phyloP scores from a whole-genome alignment of 257 asterid species.

The Petunia secreta region DNA sequence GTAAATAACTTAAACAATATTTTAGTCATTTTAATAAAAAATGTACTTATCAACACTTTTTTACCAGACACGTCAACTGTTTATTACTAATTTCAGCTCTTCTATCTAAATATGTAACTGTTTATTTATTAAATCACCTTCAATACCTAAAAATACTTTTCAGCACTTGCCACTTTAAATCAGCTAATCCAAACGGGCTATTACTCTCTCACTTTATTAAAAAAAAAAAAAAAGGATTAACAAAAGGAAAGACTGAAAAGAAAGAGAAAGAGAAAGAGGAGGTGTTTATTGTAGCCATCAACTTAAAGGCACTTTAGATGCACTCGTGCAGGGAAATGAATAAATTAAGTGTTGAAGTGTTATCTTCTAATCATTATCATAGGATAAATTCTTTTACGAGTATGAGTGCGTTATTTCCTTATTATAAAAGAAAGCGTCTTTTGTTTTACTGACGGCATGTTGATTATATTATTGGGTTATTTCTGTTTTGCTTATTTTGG shows the following conservation, averaged over 20 bases:
- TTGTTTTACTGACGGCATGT: constrained; percentile 24
- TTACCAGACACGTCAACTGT: no score
- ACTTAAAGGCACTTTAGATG: constrained; percentile 40
- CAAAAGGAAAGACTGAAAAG: no score
- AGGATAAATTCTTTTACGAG: constrained; percentile 43
- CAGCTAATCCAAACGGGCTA: no score
- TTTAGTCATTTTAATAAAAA: no score
- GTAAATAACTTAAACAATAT: no score
- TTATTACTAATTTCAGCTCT: no score
- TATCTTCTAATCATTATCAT: constrained; percentile 48
- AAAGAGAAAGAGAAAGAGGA: not conserved
- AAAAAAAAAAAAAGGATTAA: not conserved
- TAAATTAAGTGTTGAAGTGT: constrained; percentile 35
- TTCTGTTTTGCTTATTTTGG: not conserved
- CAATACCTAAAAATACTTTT: no score
- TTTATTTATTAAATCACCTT: no score
- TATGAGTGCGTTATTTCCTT: constrained; percentile 32
- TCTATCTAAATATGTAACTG: no score
- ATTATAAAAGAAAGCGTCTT: not conserved
- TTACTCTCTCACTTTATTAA: no score
- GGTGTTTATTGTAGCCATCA: constrained; percentile 21
- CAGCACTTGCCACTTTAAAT: no score
- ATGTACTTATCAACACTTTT: no score
- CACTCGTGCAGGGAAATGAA: constrained; percentile 53
- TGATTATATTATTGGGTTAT: not conserved